phyloP scores from a whole-genome alignment of 1,284 basidiomycete genomes.

The Cutaneotrichosporon cyanovorans region DNA sequence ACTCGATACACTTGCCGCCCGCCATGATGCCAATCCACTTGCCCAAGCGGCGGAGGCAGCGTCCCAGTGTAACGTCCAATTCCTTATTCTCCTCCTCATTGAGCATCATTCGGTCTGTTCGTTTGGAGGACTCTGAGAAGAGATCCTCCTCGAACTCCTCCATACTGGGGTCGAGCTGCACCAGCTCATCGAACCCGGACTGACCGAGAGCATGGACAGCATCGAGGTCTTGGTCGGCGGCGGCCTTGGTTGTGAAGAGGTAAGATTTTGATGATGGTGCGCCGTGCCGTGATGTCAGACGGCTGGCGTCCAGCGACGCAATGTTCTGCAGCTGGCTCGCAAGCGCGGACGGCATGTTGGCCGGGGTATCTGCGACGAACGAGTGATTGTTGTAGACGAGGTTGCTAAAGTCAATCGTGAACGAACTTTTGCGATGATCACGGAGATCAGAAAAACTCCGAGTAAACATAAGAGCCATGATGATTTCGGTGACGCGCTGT shows the following conservation, averaged over 20 bases:
- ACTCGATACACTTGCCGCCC: slow-evolving; percentile 83
- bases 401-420: neutral
- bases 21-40: slow-evolving; percentile 74
- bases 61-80: slow-evolving; percentile 49
- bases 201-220: slow-evolving; percentile 74
- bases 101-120: slow-evolving; percentile 74
- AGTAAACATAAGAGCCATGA: too few relatives aligned
- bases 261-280: slow-evolving; percentile 59
- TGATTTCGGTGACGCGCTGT: neutral
- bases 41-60: slow-evolving; percentile 65
- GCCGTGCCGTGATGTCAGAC: slow-evolving; percentile 56
- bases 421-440: slow-evolving; percentile 13
- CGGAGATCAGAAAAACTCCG: slow-evolving; percentile 10
- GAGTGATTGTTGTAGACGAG: neutral
- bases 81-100: slow-evolving; percentile 57
- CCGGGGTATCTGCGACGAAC: slow-evolving; percentile 1
- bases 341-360: slow-evolving; percentile 57
- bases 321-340: slow-evolving; percentile 73
- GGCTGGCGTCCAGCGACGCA: slow-evolving; percentile 68
- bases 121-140: slow-evolving; percentile 74
- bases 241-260: slow-evolving; percentile 75
- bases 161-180: slow-evolving; percentile 55
- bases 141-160: slow-evolving; percentile 56
- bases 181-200: slow-evolving; percentile 67
- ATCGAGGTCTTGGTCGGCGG: slow-evolving; percentile 74